Evolutionary conservation across 192 early-diverging fungal species (phyloP), one percentile per base, ranked within the genome.

Genomic region (Coemansia sp.): DNA sequence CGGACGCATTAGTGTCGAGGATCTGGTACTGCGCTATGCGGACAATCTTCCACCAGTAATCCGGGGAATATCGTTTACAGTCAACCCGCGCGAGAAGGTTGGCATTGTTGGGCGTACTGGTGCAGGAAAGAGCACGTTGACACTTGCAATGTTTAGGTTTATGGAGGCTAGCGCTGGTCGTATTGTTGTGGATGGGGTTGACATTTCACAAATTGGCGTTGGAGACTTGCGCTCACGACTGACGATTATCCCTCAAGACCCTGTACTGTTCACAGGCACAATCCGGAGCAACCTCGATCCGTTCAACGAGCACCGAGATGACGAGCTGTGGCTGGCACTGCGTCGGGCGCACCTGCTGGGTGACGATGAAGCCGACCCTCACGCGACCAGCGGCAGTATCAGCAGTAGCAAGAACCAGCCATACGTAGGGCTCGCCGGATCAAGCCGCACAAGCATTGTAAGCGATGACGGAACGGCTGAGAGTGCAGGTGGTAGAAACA

Each of bases 231-330:
- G 95, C 23, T 74, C 79, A 19, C 74, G 85, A 17, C 50, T 97
- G 57, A 90, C 92, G 2, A 89, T 97, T 50, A 93, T 97, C 73
- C 92, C 93, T 20, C 93, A 98, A 80, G 93, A 94, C 33, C 92
- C 92, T 15, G 85, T 94, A 9, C 66, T 90, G 64, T 90, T 92
- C 68, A 82, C 82, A 45, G 90, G 90, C 23, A 88, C 88, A 7
- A 65, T 95, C 22, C 83, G 94, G 8, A 88, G 86, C 61, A 96
- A 96, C 70, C 69, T 96, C 40, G 94, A 98, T 70, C 94, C 93
- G 25, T 91, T 93, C 67, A 77, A 73, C 42, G 85, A 89, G 65
- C 87, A 90, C 70, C 66, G 59, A 29, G 95, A 97, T 60, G 76
- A 82, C 22, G 82, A 83, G 38, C 74, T 96, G 45, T 93, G 92